Conservation (phyloP, 2,329 filamentous ascomycete species). For the Colletotrichum falcatum region DNA sequence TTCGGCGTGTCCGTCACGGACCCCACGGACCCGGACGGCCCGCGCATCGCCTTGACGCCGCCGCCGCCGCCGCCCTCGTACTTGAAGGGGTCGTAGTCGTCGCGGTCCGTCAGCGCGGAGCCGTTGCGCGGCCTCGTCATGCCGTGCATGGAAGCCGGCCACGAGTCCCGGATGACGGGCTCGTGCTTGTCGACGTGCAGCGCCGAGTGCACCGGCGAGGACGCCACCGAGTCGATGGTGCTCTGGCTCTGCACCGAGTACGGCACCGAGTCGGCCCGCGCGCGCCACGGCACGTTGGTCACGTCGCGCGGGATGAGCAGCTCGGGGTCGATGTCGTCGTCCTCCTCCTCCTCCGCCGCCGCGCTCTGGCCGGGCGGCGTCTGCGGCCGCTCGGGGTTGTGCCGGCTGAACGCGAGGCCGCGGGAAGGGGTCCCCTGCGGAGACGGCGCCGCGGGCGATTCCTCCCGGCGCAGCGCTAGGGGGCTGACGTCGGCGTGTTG, state of each 20-base stretch:
- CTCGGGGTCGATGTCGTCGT: constrained; percentile 40
- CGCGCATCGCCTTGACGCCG: constrained; percentile 26
- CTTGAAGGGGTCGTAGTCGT: constrained; percentile 46
- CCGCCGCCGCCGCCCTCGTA: constrained; percentile 42
- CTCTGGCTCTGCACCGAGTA: constrained; percentile 51
- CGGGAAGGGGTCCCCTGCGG: constrained; percentile 29
- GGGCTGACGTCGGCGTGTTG: constrained; percentile 42
- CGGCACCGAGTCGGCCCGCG: constrained; percentile 48
- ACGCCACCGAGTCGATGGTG: constrained; percentile 50
- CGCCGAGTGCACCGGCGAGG: constrained; percentile 48
- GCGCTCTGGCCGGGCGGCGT: constrained; percentile 38
- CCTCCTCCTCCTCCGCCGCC: too few species aligned
- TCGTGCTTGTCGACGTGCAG: constrained; percentile 47
- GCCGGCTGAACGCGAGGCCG: constrained; percentile 48
- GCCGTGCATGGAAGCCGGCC: constrained; percentile 43
- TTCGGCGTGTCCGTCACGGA: constrained; percentile 22
- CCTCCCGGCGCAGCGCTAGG: constrained; percentile 39
- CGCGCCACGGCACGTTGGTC: constrained; percentile 50
- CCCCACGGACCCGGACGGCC: constrained; percentile 10
- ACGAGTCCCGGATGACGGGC: constrained; percentile 50
- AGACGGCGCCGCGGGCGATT: constrained; percentile 30
- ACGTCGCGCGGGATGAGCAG: constrained; percentile 47
- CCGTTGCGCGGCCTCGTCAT: constrained; percentile 43
- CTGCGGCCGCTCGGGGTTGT: constrained; percentile 44
- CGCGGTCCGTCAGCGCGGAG: constrained; percentile 43